These are phyloP conservation scores for Musa balbisiana DNA, from an alignment of 202 grass and related monocot species.

Conservation along the genomic window DNA sequence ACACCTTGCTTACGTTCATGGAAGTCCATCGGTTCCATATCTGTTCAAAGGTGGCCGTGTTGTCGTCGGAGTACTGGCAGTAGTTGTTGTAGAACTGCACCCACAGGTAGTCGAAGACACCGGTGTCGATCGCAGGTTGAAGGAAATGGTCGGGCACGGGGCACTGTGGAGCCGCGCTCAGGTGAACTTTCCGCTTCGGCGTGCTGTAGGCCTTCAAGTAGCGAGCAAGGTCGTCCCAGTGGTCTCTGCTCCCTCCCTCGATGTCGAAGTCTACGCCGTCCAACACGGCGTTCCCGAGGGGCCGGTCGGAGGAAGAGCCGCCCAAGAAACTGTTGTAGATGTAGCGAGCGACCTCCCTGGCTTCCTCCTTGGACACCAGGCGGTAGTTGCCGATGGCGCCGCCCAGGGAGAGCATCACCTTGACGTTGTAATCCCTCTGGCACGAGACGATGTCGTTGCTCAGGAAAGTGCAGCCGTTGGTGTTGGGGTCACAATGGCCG, in stretches of 20 bases:
- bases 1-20: too few relatives aligned
- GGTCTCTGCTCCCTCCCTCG: constrained; percentile 40
- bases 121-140: constrained; percentile 38
- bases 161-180: constrained; percentile 76
- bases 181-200: constrained; percentile 26
- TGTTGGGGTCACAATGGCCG: constrained; percentile 44
- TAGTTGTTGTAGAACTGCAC: constrained; percentile 85
- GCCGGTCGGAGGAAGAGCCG: constrained; percentile 40
- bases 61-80: too few relatives aligned
- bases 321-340: constrained; percentile 64
- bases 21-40: too few relatives aligned
- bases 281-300: constrained; percentile 47
- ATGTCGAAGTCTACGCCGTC: constrained; percentile 89
- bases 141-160: constrained; percentile 43
- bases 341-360: constrained; percentile 41
- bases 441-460: constrained; percentile 53
- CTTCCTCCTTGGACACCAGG: constrained; percentile 41
- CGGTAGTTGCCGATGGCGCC: constrained; percentile 42
- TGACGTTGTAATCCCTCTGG: constrained; percentile 41
- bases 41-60: too few relatives aligned
- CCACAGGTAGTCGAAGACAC: constrained; percentile 65
- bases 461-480: constrained; percentile 37
- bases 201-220: constrained; percentile 39
- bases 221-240: constrained; percentile 48
- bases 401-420: constrained; percentile 67